Evolutionary conservation across 2,329 filamentous ascomycete species (phyloP), one percentile per base, ranked within the genome.

Genomic region (Lecanoromycetidae sp.): DNA sequence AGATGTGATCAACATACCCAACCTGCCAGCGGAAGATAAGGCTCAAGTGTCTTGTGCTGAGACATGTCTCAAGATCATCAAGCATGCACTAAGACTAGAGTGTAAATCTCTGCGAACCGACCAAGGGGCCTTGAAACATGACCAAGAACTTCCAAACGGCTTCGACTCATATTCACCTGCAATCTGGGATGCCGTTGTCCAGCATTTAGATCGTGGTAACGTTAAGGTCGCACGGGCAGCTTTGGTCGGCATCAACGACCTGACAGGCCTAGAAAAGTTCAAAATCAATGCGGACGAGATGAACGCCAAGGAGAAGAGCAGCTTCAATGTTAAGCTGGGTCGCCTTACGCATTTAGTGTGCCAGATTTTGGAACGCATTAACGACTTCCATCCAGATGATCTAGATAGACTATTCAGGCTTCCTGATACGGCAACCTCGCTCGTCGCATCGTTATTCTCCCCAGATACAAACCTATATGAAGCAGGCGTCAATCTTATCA

Each of bases 371-470:
- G 83, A 87, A 53, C 76, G 83, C 9, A 67, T 98, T 35, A 82
- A 82, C 29, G 83, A 88, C 52, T 88, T 95, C 57, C 74, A 76
- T 17, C 71, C 77, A 0, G 66, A 73, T 3, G 78, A 90, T 49
- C 69, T 96, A 33, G 74, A 79, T 48, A 65, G 55, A 17, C 49
- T 53, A 19, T 50, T 50, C 20, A 26, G 43, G 19, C 41, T 46
- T 30, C 27, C 42, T 15, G 51, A 53, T 15, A 52, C 51, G 17
- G 53, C 53, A 19, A 52, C 46, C 19, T 51, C 84, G 30, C 73
- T 94, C 34, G 78, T 94, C 37, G 81, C 82, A 4, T 75, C 86
- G 15, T 76, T 95, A 5, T 79, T 95, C 47, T 87, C 87, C 35
- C 84, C 86, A 13, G 82, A 93, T 55, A 71, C 83, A 47, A 75